Evolutionary conservation across 305 asterid species (phyloP).

Genomic region (Fraxinus baroniana): DNA sequence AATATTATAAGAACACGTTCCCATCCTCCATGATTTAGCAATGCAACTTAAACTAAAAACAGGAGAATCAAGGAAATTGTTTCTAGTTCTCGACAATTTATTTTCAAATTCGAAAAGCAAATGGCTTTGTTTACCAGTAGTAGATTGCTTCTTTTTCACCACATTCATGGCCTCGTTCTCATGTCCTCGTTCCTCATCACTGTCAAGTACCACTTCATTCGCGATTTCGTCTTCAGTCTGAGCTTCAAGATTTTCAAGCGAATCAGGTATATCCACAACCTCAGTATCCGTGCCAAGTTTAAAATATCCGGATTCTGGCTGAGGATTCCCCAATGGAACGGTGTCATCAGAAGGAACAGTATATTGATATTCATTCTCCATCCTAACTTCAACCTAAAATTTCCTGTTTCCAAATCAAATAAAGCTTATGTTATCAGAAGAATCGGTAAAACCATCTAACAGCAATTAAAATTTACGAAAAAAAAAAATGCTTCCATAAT

Average conservation of each 20-base stretch:
- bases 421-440: background rate
- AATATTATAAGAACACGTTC: background rate
- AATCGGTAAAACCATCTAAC: background rate
- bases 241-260: constrained; percentile 32
- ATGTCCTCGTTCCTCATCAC: constrained; percentile 60
- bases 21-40: constrained; percentile 8
- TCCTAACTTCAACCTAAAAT: constrained; percentile 10
- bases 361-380: constrained; percentile 36
- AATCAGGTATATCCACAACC: constrained; percentile 37
- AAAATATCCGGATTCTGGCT: constrained; percentile 19
- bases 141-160: constrained; percentile 22
- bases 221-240: constrained; percentile 29
- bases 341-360: constrained; percentile 35
- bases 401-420: constrained; percentile 20
- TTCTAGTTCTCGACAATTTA: constrained; percentile 5
- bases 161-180: constrained; percentile 25
- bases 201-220: constrained; percentile 59
- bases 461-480: background rate
- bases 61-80: constrained; percentile 13
- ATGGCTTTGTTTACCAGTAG: constrained; percentile 30
- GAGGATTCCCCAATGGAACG: constrained; percentile 32
- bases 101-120: constrained; percentile 7
- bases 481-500: background rate
- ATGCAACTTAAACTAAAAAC: constrained; percentile 7
- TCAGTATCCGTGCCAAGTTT: constrained; percentile 35